Conservation (phyloP, 371 early-diverging fungal genomes). For the Sporodiniella umbellata region DNA sequence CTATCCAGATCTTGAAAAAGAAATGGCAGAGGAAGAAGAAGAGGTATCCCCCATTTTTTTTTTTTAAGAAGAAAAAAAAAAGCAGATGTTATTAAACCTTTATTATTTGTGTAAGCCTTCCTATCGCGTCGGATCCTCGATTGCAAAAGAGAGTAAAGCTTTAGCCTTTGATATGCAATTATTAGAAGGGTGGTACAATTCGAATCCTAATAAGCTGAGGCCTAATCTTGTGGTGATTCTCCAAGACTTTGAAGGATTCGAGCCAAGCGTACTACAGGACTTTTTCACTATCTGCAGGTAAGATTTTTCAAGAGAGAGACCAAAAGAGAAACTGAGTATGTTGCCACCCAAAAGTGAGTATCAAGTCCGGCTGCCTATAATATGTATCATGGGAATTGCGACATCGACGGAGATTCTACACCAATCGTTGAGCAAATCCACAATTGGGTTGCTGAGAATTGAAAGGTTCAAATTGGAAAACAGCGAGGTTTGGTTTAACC, state of each 20-base stretch:
- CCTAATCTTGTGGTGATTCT: slow-evolving; percentile 70
- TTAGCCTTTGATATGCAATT: slow-evolving; percentile 60
- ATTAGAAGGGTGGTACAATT: slow-evolving; percentile 63
- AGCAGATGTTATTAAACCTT: too few species aligned
- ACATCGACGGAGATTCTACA: slow-evolving; percentile 82
- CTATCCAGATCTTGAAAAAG: slow-evolving; percentile 22
- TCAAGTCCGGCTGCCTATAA: slow-evolving; percentile 67
- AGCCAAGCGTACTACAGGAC: slow-evolving; percentile 66
- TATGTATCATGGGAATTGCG: slow-evolving; percentile 81
- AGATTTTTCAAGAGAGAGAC: not conserved
- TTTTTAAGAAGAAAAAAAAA: too few species aligned
- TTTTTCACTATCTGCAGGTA: slow-evolving; percentile 75
- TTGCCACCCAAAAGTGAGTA: slow-evolving; percentile 51
- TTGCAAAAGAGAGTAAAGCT: slow-evolving; percentile 18
- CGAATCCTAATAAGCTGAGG: slow-evolving; percentile 6
- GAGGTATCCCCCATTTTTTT: too few species aligned
- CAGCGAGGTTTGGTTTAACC: slow-evolving; percentile 72
- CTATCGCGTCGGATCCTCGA: slow-evolving; percentile 6
- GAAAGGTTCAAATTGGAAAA: slow-evolving; percentile 78
- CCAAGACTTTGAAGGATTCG: slow-evolving; percentile 88
- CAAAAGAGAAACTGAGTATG: too few species aligned
- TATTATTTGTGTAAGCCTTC: not conserved
- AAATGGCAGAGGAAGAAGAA: slow-evolving; percentile 25
- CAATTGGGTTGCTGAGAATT: slow-evolving; percentile 65
- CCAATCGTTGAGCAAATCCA: slow-evolving; percentile 71